Evolutionary conservation across 129 eudicot genomes (phyloP), one percentile per base, ranked within the genome.

Genomic region (Logfia minima): DNA sequence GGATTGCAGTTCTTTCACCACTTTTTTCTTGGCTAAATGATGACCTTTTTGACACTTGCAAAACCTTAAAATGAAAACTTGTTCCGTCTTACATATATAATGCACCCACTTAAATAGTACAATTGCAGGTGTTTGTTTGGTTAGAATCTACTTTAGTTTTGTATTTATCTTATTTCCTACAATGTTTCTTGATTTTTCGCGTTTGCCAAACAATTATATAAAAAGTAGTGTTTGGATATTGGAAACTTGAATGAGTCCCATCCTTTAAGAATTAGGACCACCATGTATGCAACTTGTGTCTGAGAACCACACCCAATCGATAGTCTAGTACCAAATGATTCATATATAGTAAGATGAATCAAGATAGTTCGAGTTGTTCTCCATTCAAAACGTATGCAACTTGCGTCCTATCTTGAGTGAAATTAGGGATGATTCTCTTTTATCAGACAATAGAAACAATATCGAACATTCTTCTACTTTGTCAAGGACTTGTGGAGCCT

Each of bases 201-300:
- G 17, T 45, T 45, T 45, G 18, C 53, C 41, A 48, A 51, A 67
- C 43, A 39, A 56, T 24, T 58, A 2, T 4, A 17, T 16, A 61
- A 8, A 7, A 39, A 8, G 5, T 65, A 31, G 64, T 58, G 26
- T 66, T 59, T 21, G 65, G 55, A 29, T 70, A 70, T 70, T 66
- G 14, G 39, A 32, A 35, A 68, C 39, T 66, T n/a, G 75, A 64
- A 61, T 74, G 31, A 75, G 66, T 68, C 68, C 18, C 41, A 6
- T 0, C 24, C 3, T 17, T 58, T 45, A 13, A 45, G 53, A 19
- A 8, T 21, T 43, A 67, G 84, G 84, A 81, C 84, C 84, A 81
- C 80, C 59, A 75, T 75, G 59, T 28, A 74, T 75, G 84, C 80
- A 81, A 81, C 80, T 75, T 75, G 84, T 70, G 34, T 81, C 58